Evolutionary conservation across 257 asterid species (phyloP), one percentile per base, ranked within the genome.

Genomic region (Forsythia suspensa): DNA sequence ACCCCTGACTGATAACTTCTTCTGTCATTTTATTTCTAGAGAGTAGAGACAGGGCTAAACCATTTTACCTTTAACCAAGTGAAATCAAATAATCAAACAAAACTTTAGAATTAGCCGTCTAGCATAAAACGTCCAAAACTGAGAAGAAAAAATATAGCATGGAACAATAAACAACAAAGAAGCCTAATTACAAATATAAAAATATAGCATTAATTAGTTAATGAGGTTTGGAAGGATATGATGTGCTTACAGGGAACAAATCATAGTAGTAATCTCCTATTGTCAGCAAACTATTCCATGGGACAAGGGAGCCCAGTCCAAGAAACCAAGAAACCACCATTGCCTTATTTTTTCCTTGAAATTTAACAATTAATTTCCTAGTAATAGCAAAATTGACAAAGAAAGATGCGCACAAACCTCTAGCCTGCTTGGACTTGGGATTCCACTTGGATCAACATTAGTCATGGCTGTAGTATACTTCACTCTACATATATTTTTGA

Each of bases 241-340:
- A 71, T 5, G 74, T n/a, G 57, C 88, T 84, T 8, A 84, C 90
- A 1, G 88, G 88, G 72, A 82, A 87, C 68, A 87, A 39, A 36
- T 71, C 75, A 76, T 87, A 84, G 48, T 85, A 87, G 80, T 87
- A 87, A 69, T 87, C 89, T 43, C 76, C 86, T 55, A 87, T 85
- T 16, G 87, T 85, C 24, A 82, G 34, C 87, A 87, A 80, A 67
- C 91, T 87, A 42, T 81, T 81, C 91, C 91, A 87, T 13, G 89
- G 72, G 12, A 87, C 75, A 41, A 87, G 85, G 24, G 91, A 83
- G 4, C 89, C 91, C 36, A 87, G 48, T 65, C 91, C 91, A 79
- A 87, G 87, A 83, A 87, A 81, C 83, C 89, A 81, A 43, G 87
- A 83, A 9, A 77, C 84, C 0, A 81, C 20, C 70, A 72, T 77